Evolutionary conservation across 805 yeast species (phyloP).

Genomic region (Tetrapisispora nanseiensis): DNA sequence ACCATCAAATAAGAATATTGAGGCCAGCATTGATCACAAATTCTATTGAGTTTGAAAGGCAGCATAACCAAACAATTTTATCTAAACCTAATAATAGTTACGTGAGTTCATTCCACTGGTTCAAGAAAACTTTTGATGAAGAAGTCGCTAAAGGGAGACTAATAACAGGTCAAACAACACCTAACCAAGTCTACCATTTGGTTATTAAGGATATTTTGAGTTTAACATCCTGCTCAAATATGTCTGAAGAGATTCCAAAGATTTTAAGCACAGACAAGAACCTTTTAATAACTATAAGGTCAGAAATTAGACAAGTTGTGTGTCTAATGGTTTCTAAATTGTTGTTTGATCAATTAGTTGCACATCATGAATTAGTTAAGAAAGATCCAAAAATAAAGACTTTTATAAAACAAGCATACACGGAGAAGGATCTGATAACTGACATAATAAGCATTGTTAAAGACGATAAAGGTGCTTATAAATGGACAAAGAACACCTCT

Average conservation of each 20-base stretch:
- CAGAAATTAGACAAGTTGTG: conserved; percentile 76
- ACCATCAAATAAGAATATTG: conserved; percentile 79
- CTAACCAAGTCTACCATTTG: conserved; percentile 30
- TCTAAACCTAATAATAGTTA: conserved; percentile 47
- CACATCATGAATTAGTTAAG: conserved; percentile 21
- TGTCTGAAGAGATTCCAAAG: conserved; percentile 74
- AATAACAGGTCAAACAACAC: conserved; percentile 5
- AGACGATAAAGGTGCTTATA: conserved; percentile 75
- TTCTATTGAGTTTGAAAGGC: conserved; percentile 80
- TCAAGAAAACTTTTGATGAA: conserved; percentile 28
- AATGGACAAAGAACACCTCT: conserved; percentile 79
- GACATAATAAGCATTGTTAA: conserved; percentile 72
- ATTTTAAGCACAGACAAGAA: conserved; percentile 78
- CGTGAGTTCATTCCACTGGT: conserved; percentile 62
- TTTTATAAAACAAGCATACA: conserved; percentile 30
- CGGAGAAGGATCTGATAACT: conserved; percentile 43
- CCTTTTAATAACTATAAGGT: conserved; percentile 62
- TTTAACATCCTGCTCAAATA: conserved; percentile 64
- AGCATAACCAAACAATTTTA: conserved; percentile 47
- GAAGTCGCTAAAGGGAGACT: conserved; percentile 15
- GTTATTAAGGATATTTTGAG: conserved; percentile 46
- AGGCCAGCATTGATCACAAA: conserved; percentile 79
- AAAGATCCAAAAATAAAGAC: conserved; percentile 25
- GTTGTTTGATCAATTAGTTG: conserved; percentile 58
- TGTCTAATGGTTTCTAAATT: conserved; percentile 68